A percentile compares a stretch with the other conserved stretches of the same genome.
Conservation (phyloP, 2,329 filamentous ascomycete species). For the Claviceps capensis region DNA sequence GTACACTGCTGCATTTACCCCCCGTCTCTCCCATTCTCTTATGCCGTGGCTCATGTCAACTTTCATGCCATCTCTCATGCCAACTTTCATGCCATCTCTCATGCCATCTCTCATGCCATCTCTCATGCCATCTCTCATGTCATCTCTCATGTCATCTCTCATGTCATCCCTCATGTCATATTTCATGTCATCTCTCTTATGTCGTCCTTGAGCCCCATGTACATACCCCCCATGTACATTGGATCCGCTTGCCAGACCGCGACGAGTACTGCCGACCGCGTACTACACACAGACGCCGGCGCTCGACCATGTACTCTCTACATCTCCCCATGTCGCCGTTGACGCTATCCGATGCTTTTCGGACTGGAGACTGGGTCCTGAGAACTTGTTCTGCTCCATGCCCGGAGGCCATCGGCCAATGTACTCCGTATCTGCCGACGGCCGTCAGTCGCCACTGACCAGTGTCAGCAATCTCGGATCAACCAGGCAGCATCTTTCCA, state of each 20-base stretch:
- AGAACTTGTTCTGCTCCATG: background rate
- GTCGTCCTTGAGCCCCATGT: background rate
- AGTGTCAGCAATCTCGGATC: background rate
- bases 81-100: too few species aligned
- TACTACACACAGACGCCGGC: background rate
- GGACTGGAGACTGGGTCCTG: background rate
- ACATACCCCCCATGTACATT: background rate
- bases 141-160: too few species aligned
- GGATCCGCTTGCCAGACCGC: background rate
- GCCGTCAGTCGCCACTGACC: too few species aligned
- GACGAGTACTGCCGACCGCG: background rate
- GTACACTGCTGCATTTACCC: background rate
- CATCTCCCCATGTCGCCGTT: background rate
- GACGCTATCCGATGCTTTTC: slow-evolving; percentile 1
- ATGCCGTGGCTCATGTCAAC: too few species aligned
- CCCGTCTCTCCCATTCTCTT: background rate
- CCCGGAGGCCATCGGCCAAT: background rate
- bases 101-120: too few species aligned
- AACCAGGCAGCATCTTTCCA: background rate
- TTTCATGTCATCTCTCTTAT: background rate
- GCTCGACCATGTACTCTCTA: background rate
- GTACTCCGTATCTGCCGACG: too few species aligned
- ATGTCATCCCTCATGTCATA: too few species aligned
- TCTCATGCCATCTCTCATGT: too few species aligned
- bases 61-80: too few species aligned